Evolutionary conservation across 148 eudicot species (phyloP), one percentile per base, ranked within the genome.

Genomic region (Euryodendron excelsum): DNA sequence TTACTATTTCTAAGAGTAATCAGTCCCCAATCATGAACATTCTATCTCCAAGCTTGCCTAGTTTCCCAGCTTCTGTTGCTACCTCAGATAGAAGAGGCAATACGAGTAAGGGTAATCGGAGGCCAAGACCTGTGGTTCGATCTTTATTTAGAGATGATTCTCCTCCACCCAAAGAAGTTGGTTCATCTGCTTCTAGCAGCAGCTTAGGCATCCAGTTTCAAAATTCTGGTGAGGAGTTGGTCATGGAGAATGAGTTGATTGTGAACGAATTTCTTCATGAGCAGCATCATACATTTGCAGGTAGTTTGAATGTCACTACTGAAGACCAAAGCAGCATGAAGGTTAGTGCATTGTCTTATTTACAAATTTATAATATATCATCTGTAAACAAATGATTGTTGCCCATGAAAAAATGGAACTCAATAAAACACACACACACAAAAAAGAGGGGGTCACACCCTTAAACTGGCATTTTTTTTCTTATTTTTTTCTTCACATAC

Each of bases 241-340:
- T 58, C 47, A 48, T 86, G 64, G 95, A 96, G 78, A 96, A 96
- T 85, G 97, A 90, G 80, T 73, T 87, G 67, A 79, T 96, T 78
- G 95, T 96, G 31, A 93, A 96, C 77, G 98, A 92, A 84, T 77
- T 85, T 69, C 88, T 96, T 72, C 97, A 93, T 84, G 92, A 85
- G 77, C 86, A 83, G 79, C 90, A 81, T 30, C 88, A 82, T 62
- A 86, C 80, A 74, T 84, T 90, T 71, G 81, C 85, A 65, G 87
- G 89, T 73, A 83, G 60, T 69, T 78, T 84, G 70, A 84, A 77
- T 83, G 80, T 69, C 77, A 73, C 83, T 76, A 82, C 81, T 74
- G 88, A 84, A 79, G 83, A 82, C 81, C 80, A 86, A 27, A 81
- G 55, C 27, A 45, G 44, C 58, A 37, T 87, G 44, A 90, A 91